These are phyloP conservation scores for Rosa hybrid DNA, from an alignment of 331 rosid genomes.

Conservation along the genomic window DNA sequence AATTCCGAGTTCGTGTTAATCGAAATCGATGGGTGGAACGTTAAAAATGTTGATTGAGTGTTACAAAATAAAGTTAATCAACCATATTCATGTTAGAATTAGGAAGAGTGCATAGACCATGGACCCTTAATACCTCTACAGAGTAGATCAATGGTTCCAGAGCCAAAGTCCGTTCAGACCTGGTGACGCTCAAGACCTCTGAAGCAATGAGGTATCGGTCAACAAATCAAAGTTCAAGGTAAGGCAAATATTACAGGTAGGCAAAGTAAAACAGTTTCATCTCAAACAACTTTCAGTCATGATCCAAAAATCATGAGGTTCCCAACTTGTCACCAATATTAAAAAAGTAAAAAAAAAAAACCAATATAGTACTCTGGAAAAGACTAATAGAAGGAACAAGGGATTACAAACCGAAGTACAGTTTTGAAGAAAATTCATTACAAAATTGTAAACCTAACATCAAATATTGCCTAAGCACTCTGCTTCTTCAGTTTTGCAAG, in stretches of 20 bases:
- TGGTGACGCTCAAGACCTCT: neutral
- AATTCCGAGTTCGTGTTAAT: no score
- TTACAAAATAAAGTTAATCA: no score
- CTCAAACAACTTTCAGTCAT: neutral
- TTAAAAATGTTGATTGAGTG: no score
- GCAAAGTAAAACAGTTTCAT: neutral
- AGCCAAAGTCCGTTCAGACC: neutral
- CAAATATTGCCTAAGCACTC: conserved; percentile 33
- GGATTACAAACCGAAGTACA: conserved; percentile 10
- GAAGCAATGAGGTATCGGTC: neutral
- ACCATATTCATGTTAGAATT: no score
- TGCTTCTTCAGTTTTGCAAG: conserved; percentile 60
- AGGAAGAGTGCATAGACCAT: no score
- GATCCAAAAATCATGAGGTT: no score
- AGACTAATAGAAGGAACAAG: neutral
- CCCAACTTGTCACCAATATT: neutral
- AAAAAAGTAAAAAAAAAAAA: neutral
- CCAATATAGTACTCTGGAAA: neutral
- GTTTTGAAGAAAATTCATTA: conserved; percentile 17
- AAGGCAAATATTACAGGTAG: neutral
- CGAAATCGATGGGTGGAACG: no score
- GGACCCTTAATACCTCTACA: no score
- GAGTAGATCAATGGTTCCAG: neutral
- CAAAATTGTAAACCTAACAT: conserved; percentile 40
- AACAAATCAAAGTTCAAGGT: neutral